Conservation (phyloP, 371 early-diverging fungal species). For the Vavraia culicis region DNA sequence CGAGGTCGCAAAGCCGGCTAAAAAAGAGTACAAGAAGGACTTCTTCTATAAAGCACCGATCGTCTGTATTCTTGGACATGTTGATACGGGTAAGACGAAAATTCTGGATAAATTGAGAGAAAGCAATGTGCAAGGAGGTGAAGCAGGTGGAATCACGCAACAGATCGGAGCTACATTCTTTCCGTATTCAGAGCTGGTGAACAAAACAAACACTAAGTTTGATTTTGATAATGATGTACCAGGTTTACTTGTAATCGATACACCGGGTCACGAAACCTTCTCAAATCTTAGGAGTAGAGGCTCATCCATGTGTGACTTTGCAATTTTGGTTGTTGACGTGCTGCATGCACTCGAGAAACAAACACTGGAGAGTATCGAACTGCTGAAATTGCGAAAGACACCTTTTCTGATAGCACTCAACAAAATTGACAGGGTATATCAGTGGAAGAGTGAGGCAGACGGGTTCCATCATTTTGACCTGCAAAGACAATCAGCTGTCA, state of each 20-base stretch:
- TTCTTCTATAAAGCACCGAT: slow-evolving; percentile 76
- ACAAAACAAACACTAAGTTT: slow-evolving; percentile 41
- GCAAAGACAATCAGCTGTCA: slow-evolving; percentile 51
- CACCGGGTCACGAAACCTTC: slow-evolving; percentile 99
- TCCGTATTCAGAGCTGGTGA: slow-evolving; percentile 70
- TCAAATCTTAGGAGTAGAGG: slow-evolving; percentile 90
- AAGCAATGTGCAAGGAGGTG: slow-evolving; percentile 95
- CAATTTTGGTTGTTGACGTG: slow-evolving; percentile 95
- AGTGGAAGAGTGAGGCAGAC: slow-evolving; percentile 54
- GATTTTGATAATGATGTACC: slow-evolving; percentile 53
- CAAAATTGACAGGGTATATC: slow-evolving; percentile 94
- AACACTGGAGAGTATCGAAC: slow-evolving; percentile 80
- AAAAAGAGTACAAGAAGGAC: slow-evolving; percentile 57
- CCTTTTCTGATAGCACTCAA: slow-evolving; percentile 98
- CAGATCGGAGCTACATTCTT: slow-evolving; percentile 99
- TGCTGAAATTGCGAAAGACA: slow-evolving; percentile 76
- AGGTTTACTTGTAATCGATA: slow-evolving; percentile 93
- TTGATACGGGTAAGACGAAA: slow-evolving; percentile 97
- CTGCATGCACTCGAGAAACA: slow-evolving; percentile 97
- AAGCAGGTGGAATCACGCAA: slow-evolving; percentile 99
- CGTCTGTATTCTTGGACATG: slow-evolving; percentile 96
- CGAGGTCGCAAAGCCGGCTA: slow-evolving; percentile 51
- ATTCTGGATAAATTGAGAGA: slow-evolving; percentile 95
- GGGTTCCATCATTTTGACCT: slow-evolving; percentile 49
- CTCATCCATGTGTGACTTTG: slow-evolving; percentile 95